Conservation (phyloP, 805 yeast species). For the Yamadazyma sp. region DNA sequence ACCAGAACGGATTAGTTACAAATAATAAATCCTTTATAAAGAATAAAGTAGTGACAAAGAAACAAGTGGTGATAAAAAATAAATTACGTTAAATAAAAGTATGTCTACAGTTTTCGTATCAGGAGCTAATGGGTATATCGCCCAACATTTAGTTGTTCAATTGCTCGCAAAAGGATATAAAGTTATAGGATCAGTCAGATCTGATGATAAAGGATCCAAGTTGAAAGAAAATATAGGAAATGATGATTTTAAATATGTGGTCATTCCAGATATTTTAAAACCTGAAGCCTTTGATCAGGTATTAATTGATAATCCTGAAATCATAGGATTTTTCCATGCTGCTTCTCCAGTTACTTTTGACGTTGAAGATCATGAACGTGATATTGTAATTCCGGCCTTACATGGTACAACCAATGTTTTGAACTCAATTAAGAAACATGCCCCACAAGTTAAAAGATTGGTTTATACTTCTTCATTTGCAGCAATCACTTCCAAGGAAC, state of each 20-base stretch:
- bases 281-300: conserved; percentile 27
- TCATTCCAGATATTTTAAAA: conserved; percentile 21
- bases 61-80: no score
- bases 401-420: conserved; percentile 26
- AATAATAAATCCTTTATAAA: no score
- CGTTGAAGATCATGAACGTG: conserved; percentile 17
- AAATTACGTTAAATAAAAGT: no score
- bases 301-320: conserved; percentile 24
- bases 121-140: conserved; percentile 57
- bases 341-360: conserved; percentile 26
- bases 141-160: conserved; percentile 45
- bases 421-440: conserved; percentile 41
- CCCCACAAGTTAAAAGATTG: conserved; percentile 41
- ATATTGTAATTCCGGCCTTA: conserved; percentile 26
- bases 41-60: no score
- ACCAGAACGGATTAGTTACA: no score
- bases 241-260: conserved; percentile 17
- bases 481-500: conserved; percentile 3
- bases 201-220: conserved; percentile 40
- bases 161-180: conserved; percentile 39
- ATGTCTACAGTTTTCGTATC: conserved; percentile 25
- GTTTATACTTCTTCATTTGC: conserved; percentile 49
- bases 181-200: conserved; percentile 54
- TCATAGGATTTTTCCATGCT: conserved; percentile 25
- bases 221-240: conserved; percentile 18